Base-by-base conservation (phyloP, 2,329 filamentous ascomycete species). In the Mariannaea sp. region DNA sequence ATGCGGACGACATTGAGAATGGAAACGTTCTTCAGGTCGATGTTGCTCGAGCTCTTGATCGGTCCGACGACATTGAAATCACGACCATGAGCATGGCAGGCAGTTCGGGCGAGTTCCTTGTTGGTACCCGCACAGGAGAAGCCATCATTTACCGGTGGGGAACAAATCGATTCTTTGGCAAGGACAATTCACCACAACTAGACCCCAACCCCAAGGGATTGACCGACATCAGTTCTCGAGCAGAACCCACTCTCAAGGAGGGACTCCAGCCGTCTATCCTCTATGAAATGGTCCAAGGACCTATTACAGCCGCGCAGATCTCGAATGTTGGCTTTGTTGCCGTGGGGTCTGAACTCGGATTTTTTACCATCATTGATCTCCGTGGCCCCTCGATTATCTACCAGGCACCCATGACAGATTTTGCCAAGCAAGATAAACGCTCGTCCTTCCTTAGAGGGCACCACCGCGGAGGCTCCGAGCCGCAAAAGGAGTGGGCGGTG, bases 241-340 rank as follows among this genome's bases (percentile, higher is more conserved):
- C 86, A 4, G 92, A 97, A 60, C 80, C 81, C 1, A 75, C 75
- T 2, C 72, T 99, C 29, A 92, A 87, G 65, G 89, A 94, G 65
- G 92, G 92, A 0, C 70, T 96, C 3, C 76, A 96, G 58, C 94
- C 94, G 1, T 81, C 89, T 57, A 85, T 89, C 1, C 75, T 97
- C 26, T 86, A 97, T 53, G 85, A 95, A 68, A 89, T 93, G 80
- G 84, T 88, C 69, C 86, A 92, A 66, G 94, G 92, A 0, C 79
- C 89, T 1, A 85, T 97, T 26, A 92, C 85, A 17, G 89, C 88
- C 1, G 68, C 95, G 30, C 88, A 90, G 53, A 84, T 94, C 50
- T 94, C 92, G n/a, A 90, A 96, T 70, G 86, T 97, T 10, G 94
- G 94, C 0, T 99, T 99, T 67, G 84, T 96, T 9, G 92, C 88